These are phyloP conservation scores for Cladobotryum mycophilum DNA, from an alignment of 2,329 filamentous ascomycete genomes.

Conservation along the genomic window DNA sequence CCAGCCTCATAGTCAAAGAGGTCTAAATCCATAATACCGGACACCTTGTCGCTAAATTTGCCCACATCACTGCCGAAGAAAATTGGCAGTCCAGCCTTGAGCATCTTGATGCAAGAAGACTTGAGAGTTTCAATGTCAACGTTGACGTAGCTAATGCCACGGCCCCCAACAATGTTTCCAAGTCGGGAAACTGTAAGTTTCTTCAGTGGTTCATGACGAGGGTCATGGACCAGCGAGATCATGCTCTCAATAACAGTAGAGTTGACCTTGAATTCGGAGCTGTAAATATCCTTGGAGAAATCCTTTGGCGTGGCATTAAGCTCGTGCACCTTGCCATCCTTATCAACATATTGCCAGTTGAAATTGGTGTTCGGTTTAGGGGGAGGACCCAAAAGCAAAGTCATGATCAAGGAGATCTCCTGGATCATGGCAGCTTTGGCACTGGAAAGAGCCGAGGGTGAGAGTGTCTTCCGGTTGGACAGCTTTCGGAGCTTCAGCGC, in stretches of 20 bases:
- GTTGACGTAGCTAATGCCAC: conserved; percentile 75
- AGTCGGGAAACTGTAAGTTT: conserved; percentile 72
- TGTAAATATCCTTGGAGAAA: conserved; percentile 65
- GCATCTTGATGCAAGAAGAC: conserved; percentile 66
- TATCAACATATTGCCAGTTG: conserved; percentile 73
- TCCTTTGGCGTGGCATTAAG: conserved; percentile 60
- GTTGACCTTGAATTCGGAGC: conserved; percentile 51
- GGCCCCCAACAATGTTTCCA: conserved; percentile 74
- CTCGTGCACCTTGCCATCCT: conserved; percentile 55
- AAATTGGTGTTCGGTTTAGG: conserved; percentile 65
- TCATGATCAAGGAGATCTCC: conserved; percentile 76
- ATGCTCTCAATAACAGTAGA: conserved; percentile 58
- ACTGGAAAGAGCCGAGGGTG: conserved; percentile 35
- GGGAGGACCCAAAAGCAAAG: conserved; percentile 73
- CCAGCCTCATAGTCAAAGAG: conserved; percentile 76
- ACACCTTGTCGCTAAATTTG: conserved; percentile 62
- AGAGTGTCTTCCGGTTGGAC: conserved; percentile 24
- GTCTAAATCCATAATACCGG: conserved; percentile 74
- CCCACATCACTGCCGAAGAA: conserved; percentile 90
- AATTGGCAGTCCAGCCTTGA: conserved; percentile 69
- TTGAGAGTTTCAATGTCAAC: conserved; percentile 70
- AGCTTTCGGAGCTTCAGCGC: conserved; percentile 65
- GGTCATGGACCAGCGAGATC: conserved; percentile 81
- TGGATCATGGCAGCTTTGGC: conserved; percentile 70
- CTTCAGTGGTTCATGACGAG: conserved; percentile 65